A percentile compares a stretch with the other conserved stretches of the same genome.
Evolutionary conservation across 1,284 basidiomycete species (phyloP).

Genomic region (Papiliotrema terrestris): DNA sequence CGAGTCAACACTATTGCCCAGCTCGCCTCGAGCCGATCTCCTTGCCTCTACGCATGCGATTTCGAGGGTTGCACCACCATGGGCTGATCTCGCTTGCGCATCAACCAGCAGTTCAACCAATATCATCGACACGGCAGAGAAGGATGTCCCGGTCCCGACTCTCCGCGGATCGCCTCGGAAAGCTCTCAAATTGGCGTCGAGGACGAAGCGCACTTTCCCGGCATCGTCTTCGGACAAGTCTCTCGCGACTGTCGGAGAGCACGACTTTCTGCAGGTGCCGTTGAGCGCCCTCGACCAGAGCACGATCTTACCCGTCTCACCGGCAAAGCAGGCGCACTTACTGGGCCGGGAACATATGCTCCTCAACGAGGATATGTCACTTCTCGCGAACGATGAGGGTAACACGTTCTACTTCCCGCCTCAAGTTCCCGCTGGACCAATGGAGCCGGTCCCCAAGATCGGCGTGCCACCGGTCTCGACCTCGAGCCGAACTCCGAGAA

Average conservation of each 20-base stretch:
- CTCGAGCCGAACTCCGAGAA: not conserved
- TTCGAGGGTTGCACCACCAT: conserved; percentile 9
- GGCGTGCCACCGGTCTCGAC: not conserved
- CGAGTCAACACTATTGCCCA: not conserved
- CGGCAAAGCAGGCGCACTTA: conserved; percentile 1
- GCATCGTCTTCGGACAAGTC: conserved; percentile 26
- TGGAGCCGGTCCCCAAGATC: not conserved
- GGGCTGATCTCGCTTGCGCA: conserved; percentile 4
- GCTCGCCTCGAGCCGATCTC: not conserved
- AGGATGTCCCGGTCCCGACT: conserved; percentile 3
- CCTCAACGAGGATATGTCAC: conserved; percentile 2
- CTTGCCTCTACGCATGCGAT: conserved; percentile 15
- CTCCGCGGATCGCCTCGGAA: not conserved
- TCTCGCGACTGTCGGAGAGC: conserved; percentile 21
- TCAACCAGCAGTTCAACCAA: not conserved
- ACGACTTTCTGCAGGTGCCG: not conserved
- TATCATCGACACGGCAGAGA: not conserved
- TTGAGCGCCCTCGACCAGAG: not conserved
- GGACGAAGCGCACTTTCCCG: conserved; percentile 22
- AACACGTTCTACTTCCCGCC: not conserved
- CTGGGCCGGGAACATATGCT: not conserved
- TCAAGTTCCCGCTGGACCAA: not conserved
- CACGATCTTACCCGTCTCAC: conserved; percentile 7
- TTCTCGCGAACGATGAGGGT: not conserved
- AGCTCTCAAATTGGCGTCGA: not conserved